Base-by-base conservation (phyloP, 176 grass and related monocot species). In the Tillandsia fasciculata region DNA sequence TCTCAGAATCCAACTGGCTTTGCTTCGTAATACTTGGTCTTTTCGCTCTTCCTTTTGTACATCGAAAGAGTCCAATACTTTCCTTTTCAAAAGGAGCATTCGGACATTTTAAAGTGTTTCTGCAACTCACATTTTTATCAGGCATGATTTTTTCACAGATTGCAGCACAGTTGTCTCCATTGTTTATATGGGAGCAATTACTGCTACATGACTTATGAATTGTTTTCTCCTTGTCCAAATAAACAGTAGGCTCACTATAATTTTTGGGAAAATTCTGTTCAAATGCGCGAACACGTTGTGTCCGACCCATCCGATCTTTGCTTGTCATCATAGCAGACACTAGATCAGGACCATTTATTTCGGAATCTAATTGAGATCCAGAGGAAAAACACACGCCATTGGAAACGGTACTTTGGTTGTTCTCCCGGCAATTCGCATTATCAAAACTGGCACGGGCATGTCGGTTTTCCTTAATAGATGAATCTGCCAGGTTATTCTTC, bases 201-300 rank as follows among this genome's bases (percentile, higher is more conserved):
- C 20, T 63, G 67, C 65, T 70, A 78, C 70, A 77, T 71, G 63
- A 58, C 58, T 87, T 87, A 51, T 64, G 64, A 77, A 83, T 77
- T 52, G 27, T 13, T 70, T 81, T 54, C 52, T 49, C 74, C 48
- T 67, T 77, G 51, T 74, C 70, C 83, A 17, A 49, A 49, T 69
- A 84, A 88, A 17, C 74, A 77, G 76, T 74, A 77, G 71, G 64
- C 71, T 72, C 64, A 48, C 51, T 74, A 73, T 73, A 74, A 42
- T 80, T 68, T 0, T 61, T 53, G 52, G 70, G 64, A 72, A 69
- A 56, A 26, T 49, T 81, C 69, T 87, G 93, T 64, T 83, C 79
- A 71, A 97, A 66, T 77, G 94, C 94, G 47, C 52, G 87, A 52
- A 99, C 85, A 50, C 94, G 77, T 51, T 99, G 89, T 49, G 87